Percentiles rank a stretch among this genome's conserved stretches.
Evolutionary conservation across 2,329 filamentous ascomycete species (phyloP).

Genomic region (Lachnellula arida): DNA sequence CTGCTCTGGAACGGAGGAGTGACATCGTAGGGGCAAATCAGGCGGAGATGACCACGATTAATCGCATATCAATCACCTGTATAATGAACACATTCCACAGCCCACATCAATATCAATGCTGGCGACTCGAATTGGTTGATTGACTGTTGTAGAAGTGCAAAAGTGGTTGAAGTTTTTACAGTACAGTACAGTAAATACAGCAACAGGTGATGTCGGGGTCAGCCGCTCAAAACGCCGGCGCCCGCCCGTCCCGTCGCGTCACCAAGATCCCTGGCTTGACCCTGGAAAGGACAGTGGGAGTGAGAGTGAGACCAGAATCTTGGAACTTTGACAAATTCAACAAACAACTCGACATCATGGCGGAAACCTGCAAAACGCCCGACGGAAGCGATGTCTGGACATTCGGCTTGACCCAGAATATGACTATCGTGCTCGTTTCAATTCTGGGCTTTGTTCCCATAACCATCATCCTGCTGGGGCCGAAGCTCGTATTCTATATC

Average conservation of each 20-base stretch:
- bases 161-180: too few species aligned
- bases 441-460: slow-evolving; percentile 33
- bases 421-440: slow-evolving; percentile 27
- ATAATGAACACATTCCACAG: not conserved
- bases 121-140: not conserved
- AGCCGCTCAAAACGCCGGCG: not conserved
- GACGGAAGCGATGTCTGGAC: slow-evolving; percentile 25
- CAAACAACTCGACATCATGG: slow-evolving; percentile 16
- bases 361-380: slow-evolving; percentile 30
- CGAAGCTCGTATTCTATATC: slow-evolving; percentile 23
- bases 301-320: not conserved
- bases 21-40: not conserved
- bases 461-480: slow-evolving; percentile 23
- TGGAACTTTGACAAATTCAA: not conserved
- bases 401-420: slow-evolving; percentile 31
- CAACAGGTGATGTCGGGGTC: not conserved
- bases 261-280: not conserved
- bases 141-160: not conserved
- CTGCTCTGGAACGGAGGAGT: not conserved
- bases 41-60: not conserved
- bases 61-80: not conserved
- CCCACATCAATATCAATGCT: not conserved
- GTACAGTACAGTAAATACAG: too few species aligned
- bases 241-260: not conserved
- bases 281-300: not conserved